Base-by-base conservation (phyloP, 441 rosid species). In the Rhodomyrtus psidioides region DNA sequence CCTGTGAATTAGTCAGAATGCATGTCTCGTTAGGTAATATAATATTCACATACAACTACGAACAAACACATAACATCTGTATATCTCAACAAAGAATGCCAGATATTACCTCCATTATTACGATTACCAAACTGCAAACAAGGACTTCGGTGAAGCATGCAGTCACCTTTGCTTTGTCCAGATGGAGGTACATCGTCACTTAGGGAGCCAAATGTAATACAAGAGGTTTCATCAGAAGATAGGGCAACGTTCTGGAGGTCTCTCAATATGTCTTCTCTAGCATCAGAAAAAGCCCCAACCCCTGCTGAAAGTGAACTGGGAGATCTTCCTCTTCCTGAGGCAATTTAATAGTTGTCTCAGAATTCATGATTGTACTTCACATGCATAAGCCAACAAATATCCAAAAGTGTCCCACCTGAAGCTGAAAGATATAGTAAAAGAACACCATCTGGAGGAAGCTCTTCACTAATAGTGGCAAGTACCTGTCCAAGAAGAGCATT, bases 401-500 rank as follows among this genome's bases (percentile, higher is more conserved):
- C 59, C 60, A 85, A 62, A 86, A 84, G 39, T 84, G 16, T 81
- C 82, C 85, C 86, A 97, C 98, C 99, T 89, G 98, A 93, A 89
- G 98, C 99, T 87, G 98, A 97, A 86, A 96, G 89, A 90, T 95
- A 97, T 90, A 96, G 60, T 83, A 97, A 91, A 76, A 97, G 93
- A 88, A 97, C 89, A 53, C 98, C 98, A 89, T 96, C 96, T 82
- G 93, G 89, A 60, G 98, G 94, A 53, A 96, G 95, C 93, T 97
- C 98, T 90, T 95, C 98, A 87, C 94, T 92, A 86, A 93, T 92
- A 62, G 95, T 97, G 60, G 98, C 98, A 91, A 97, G 90, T 88
- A 97, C 98, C 98, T 97, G 91, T 89, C 76, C 85, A 90, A 82
- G 60, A 49, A 87, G 91, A 85, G 74, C 49, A 87, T 55, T 83